phyloP scores from a whole-genome alignment of 2,329 filamentous ascomycete genomes.

The Beauveria asiatica region DNA sequence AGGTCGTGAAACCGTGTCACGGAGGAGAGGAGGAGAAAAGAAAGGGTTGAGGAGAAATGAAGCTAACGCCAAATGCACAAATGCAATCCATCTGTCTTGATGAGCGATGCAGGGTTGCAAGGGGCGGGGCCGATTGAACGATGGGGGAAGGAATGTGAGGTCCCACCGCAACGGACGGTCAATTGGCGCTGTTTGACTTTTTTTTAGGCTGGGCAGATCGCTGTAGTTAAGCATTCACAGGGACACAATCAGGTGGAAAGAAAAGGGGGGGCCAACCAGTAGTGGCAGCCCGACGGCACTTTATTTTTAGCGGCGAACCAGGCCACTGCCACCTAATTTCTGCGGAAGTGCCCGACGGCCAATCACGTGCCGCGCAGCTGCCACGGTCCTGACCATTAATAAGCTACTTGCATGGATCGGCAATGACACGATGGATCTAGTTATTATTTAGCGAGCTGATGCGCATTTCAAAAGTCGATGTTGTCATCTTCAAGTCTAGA shows the following conservation, averaged over 20 bases:
- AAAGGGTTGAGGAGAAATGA: neutral
- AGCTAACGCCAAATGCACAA: conserved; percentile 1
- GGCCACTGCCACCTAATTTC: neutral
- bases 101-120: neutral
- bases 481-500: neutral
- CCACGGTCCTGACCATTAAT: neutral
- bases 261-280: neutral
- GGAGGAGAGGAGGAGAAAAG: neutral
- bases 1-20: neutral
- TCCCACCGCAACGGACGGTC: too few relatives aligned
- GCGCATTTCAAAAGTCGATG: neutral
- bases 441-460: neutral
- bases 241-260: neutral
- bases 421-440: neutral
- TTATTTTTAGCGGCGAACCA: neutral
- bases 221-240: neutral
- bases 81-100: neutral
- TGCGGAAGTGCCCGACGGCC: neutral
- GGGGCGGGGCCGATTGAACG: neutral
- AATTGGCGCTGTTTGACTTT: too few relatives aligned
- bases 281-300: neutral
- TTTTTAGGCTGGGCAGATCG: neutral
- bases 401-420: neutral
- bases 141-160: too few relatives aligned
- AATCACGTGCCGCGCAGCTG: neutral